Base-by-base conservation (phyloP, 495 filamentous ascomycete genomes). In the Thermochaetoides thermophila region DNA sequence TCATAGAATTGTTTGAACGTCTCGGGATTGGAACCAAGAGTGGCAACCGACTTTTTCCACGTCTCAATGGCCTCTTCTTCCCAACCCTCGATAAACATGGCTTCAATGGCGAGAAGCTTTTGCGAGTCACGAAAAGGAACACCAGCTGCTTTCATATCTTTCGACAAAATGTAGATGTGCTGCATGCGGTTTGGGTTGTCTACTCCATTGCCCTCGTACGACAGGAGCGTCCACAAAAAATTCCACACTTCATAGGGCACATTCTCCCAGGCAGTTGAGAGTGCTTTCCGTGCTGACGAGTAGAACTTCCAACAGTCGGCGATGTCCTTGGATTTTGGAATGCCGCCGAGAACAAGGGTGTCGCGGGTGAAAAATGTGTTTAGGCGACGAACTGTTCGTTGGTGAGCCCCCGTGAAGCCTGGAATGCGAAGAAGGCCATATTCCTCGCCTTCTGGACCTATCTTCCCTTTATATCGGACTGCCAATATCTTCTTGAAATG, bases 91-190 rank as follows among this genome's bases (percentile, higher is more conserved):
- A 71, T 51, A 32, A 78, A 74, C 20, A 76, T 54, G 34, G 74
- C 68, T 37, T 78, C 71, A 25, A 84, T 71, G 29, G 73, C 74
- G 6, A 75, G 56, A 14, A 82, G 57, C 29, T 69, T 66, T 40
- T 83, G 73, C 8, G 67, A 55, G 2, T 60, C 61, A 1, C 58
- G 45, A 31, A 84, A 57, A 7, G 55, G 33, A 32, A 63, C 57
- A 7, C 68, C 71, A 23, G 66, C 57, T 8, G 68, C 57, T 17
- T 57, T 48, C 50, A 78, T 73, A 42, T 84, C 81, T 46, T 72
- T 61, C 5, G 67, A 57, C 10, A 86, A 55, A 8, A 55, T 45
- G 34, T 73, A 69, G 12, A 81, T 44, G 53, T 75, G 74, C 9
- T 58, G 52, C 52, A 75, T 67, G 23, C 71, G 71, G 29, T 70